phyloP scores from a whole-genome alignment of 164 flowering plant species.

The Vitis rotundifolia region DNA sequence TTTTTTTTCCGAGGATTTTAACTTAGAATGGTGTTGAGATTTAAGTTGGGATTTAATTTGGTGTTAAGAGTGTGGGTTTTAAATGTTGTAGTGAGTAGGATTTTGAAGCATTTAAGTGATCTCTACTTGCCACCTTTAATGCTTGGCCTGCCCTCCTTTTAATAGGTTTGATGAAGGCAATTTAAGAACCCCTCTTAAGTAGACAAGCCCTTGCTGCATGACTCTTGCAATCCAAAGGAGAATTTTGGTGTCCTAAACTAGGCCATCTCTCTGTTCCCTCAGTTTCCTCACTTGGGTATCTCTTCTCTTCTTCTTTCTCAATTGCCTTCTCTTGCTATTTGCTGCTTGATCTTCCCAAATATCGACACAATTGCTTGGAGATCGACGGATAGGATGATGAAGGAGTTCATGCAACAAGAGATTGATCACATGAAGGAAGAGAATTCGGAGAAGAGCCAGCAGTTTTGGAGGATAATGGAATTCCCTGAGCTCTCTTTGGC shows the following conservation, averaged over 20 bases:
- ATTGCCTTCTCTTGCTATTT: background rate
- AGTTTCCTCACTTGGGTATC: background rate
- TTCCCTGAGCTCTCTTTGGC: slow-evolving; percentile 56
- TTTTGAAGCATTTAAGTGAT: slow-evolving; percentile 52
- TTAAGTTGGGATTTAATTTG: slow-evolving; percentile 8
- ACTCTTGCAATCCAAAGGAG: slow-evolving; percentile 18
- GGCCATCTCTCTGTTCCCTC: background rate
- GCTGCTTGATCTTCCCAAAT: background rate
- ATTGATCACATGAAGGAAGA: slow-evolving; percentile 7
- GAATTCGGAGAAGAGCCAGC: slow-evolving; percentile 7
- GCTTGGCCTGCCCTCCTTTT: slow-evolving; percentile 56
- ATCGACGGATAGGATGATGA: slow-evolving; percentile 15
- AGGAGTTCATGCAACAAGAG: slow-evolving; percentile 16
- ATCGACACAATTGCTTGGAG: background rate
- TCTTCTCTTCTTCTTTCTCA: slow-evolving; percentile 5
- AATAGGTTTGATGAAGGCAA: slow-evolving; percentile 45
- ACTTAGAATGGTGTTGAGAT: background rate
- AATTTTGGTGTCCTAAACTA: background rate
- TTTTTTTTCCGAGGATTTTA: background rate
- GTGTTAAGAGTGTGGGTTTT: slow-evolving; percentile 15
- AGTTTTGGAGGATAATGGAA: slow-evolving; percentile 30
- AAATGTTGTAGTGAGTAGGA: slow-evolving; percentile 29
- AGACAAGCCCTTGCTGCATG: slow-evolving; percentile 40
- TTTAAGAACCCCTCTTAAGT: slow-evolving; percentile 48
- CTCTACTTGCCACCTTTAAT: slow-evolving; percentile 62